phyloP scores from a whole-genome alignment of 345 rosid genomes.

The Eucalyptus coolabah region DNA sequence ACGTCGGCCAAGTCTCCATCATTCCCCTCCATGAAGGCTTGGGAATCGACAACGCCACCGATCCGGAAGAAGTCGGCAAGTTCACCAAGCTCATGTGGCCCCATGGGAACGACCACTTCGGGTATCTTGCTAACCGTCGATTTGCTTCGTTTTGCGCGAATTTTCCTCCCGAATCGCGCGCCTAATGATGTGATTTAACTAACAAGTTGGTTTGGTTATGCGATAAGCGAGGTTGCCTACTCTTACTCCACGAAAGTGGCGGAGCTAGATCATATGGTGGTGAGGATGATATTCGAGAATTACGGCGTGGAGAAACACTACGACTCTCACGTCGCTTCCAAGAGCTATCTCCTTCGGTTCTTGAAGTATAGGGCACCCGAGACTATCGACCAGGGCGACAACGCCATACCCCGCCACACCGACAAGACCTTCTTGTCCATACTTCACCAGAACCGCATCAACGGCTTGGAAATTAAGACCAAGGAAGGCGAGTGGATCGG shows the following conservation, averaged over 20 bases:
- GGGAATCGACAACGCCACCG: slow-evolving; percentile 15
- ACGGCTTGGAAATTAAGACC: slow-evolving; percentile 20
- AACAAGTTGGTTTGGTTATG: background rate
- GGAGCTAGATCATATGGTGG: slow-evolving; percentile 8
- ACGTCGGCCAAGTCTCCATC: slow-evolving; percentile 9
- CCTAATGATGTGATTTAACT: background rate
- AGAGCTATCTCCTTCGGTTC: slow-evolving; percentile 11
- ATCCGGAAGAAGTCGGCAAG: background rate
- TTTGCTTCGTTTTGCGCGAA: background rate
- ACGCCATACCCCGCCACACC: slow-evolving; percentile 13
- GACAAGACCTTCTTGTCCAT: slow-evolving; percentile 23
- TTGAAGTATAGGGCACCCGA: slow-evolving; percentile 13
- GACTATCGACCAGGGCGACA: background rate
- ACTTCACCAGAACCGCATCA: slow-evolving; percentile 27
- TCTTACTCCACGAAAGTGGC: slow-evolving; percentile 1
- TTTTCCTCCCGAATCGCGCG: background rate
- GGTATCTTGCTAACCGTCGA: background rate
- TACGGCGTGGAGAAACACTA: slow-evolving; percentile 15
- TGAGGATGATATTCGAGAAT: slow-evolving; percentile 17
- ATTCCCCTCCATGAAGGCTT: slow-evolving; percentile 22
- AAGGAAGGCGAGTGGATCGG: slow-evolving; percentile 17
- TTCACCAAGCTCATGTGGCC: slow-evolving; percentile 22
- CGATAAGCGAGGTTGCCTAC: slow-evolving; percentile 1
- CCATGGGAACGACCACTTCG: slow-evolving; percentile 12
- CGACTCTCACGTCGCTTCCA: slow-evolving; percentile 8